Evolutionary conservation across 306 rosid genomes (phyloP).

Genomic region (Elaeagnus macrophylla): DNA sequence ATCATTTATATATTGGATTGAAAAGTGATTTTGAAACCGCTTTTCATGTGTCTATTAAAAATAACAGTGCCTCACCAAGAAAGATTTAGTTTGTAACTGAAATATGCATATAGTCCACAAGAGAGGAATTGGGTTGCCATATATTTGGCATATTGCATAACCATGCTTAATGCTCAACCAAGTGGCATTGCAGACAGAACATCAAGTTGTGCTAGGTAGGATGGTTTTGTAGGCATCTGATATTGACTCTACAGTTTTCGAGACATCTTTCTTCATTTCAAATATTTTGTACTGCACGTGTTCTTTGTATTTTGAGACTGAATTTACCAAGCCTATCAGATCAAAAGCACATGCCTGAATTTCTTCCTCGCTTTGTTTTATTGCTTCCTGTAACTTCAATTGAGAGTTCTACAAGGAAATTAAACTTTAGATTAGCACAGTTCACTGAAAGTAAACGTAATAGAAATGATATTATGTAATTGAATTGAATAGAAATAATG

Average conservation of each 20-base stretch:
- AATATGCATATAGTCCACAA: too few relatives aligned
- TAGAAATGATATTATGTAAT: too few relatives aligned
- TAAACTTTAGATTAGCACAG: not conserved
- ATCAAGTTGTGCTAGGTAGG: slow-evolving; percentile 27
- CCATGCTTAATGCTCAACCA: not conserved
- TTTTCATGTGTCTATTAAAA: too few relatives aligned
- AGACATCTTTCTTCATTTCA: slow-evolving; percentile 47
- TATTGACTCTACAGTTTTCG: slow-evolving; percentile 42
- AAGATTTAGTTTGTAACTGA: too few relatives aligned
- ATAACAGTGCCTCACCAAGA: too few relatives aligned
- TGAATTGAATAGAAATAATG: too few relatives aligned
- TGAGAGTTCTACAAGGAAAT: slow-evolving; percentile 43
- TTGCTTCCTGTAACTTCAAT: slow-evolving; percentile 54
- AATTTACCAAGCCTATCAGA: slow-evolving; percentile 45
- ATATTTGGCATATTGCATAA: too few relatives aligned
- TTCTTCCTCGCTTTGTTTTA: slow-evolving; percentile 51
- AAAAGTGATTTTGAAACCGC: too few relatives aligned
- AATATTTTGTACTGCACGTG: slow-evolving; percentile 35
- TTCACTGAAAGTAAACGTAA: too few relatives aligned
- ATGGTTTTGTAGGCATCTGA: slow-evolving; percentile 42
- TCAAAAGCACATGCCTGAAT: slow-evolving; percentile 37
- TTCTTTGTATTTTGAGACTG: slow-evolving; percentile 59
- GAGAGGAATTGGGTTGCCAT: too few relatives aligned
- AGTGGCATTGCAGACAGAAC: slow-evolving; percentile 14
- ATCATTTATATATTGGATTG: too few relatives aligned